Base-by-base conservation (phyloP, 495 filamentous ascomycete genomes). In the Aspergillus egyptiacus region DNA sequence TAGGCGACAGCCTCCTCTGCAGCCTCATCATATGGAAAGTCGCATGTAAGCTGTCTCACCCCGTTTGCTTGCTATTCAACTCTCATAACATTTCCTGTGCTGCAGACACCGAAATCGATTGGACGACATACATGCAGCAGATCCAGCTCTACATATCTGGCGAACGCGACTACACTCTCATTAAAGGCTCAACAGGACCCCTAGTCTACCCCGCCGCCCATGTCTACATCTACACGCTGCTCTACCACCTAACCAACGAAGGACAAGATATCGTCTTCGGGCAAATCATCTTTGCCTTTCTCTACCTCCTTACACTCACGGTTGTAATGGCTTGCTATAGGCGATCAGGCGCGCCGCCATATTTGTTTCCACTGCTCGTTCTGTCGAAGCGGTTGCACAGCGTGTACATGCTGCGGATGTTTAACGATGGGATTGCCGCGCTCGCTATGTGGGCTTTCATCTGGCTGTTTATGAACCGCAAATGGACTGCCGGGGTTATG, bases 81-180 rank as follows among this genome's bases (percentile, higher is more conserved):
- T 63, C 57, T 57, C 45, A 57, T 65, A 59, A 60, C 49, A 32
- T 24, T 39, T 11, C 19, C 14, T 31, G 22, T 22, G 2, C 10
- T 39, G 22, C 58, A 97, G 93, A 98, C 65, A 98, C 93, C 34
- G 93, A 98, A 64, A 98, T 98, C 60, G 93, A 98, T 68, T 98
- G 93, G 93, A 77, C 73, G 43, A 89, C 91, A 2, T 98, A 98
- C 65, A 97, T 97, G 91, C 77, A 96, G 56, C 93, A 98, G 56
- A 70, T 96, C 43, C 66, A 78, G 20, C 84, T 90, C 27, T 93
- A 85, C 57, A 61, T 88, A 22, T 70, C 77, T 6, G 93, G 93
- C 37, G 91, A 96, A 72, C 81, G 85, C 60, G 85, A 97, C 65
- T 98, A 98, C 62, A 78, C 80, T 27, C 68, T 78, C 9, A 89